These are phyloP conservation scores for Lumnitzera littorea DNA, from an alignment of 345 rosid species.

Conservation along the genomic window DNA sequence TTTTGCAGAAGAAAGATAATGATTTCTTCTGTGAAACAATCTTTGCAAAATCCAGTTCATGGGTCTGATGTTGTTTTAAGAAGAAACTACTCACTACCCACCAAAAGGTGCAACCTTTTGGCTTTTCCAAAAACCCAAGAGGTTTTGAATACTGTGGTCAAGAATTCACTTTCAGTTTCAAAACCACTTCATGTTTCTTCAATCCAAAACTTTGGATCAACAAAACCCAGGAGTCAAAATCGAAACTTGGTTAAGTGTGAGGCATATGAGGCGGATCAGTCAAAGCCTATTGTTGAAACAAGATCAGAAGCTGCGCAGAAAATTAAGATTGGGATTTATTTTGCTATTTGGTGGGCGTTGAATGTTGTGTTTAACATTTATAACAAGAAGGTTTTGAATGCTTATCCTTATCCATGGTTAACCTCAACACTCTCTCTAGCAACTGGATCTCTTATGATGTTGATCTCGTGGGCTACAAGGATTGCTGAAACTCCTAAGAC, in stretches of 20 bases:
- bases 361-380: slow-evolving; percentile 94
- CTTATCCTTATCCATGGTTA: slow-evolving; percentile 93
- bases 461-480: slow-evolving; percentile 86
- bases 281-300: slow-evolving; percentile 43
- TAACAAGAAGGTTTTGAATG: slow-evolving; percentile 97
- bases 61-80: slow-evolving; percentile 34
- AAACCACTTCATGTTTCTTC: slow-evolving; percentile 61
- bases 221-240: slow-evolving; percentile 9
- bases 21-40: slow-evolving; percentile 35
- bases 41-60: slow-evolving; percentile 23
- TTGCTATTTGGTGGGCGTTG: slow-evolving; percentile 98
- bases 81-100: slow-evolving; percentile 14
- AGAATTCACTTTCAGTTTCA: slow-evolving; percentile 21
- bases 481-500: slow-evolving; percentile 88
- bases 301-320: slow-evolving; percentile 49
- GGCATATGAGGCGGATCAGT: slow-evolving; percentile 80
- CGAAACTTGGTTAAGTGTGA: slow-evolving; percentile 42
- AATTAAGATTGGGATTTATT: slow-evolving; percentile 76
- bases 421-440: slow-evolving; percentile 95
- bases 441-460: slow-evolving; percentile 91
- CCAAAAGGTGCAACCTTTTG: slow-evolving; percentile 28
- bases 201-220: slow-evolving; percentile 20
- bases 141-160: slow-evolving; percentile 17
- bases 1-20: slow-evolving; percentile 11
- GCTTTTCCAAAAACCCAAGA: slow-evolving; percentile 22